Base-by-base conservation (phyloP, 169 alveolate species). In the Plasmodium berghei region DNA sequence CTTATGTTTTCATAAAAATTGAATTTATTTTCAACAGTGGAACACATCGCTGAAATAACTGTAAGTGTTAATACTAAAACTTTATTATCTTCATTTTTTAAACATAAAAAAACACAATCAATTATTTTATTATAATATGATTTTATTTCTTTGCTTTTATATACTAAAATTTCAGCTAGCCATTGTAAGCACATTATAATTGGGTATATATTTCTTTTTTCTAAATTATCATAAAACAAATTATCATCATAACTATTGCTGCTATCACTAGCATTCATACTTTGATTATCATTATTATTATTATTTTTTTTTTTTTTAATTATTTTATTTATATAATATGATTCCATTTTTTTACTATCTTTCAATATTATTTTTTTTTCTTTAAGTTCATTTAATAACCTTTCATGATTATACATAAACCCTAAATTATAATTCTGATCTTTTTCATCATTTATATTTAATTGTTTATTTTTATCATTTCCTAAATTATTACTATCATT, bases 11-110 rank as follows among this genome's bases (percentile, higher is more conserved):
- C 73, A 48, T 83, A 83, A 28, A 83, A 83, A 55, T 67, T n/a
- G 10, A 83, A 83, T 56, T 83, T 83, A 67, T 83, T 83, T 34
- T 83, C 61, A 45, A 83, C 90, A 0, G 85, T 83, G 0, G 85
- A 67, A 62, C 90, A 83, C 90, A 83, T 83, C 28, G 90, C 90
- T 18, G 90, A 83, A 12, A 83, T 48, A 9, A 83, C 90, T 1
- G 90, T 83, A n/a, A 83, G 83, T 6, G 90, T 54, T 24, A 83
- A 62, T 12, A 83, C 46, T 8, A 83, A 56, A 22, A 83, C 90
- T 48, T 83, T 59, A 24, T 67, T 83, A 62, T 83, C 72, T 20
- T 83, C 75, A 56, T 40, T 83, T 67, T 71, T 52, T 10, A 83
- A 71, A 56, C 90, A 83, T 10, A 67, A 67, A 56, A 83, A 83